These are phyloP conservation scores for Colletotrichum lupini DNA, from an alignment of 2,329 filamentous ascomycete genomes.

Conservation along the genomic window DNA sequence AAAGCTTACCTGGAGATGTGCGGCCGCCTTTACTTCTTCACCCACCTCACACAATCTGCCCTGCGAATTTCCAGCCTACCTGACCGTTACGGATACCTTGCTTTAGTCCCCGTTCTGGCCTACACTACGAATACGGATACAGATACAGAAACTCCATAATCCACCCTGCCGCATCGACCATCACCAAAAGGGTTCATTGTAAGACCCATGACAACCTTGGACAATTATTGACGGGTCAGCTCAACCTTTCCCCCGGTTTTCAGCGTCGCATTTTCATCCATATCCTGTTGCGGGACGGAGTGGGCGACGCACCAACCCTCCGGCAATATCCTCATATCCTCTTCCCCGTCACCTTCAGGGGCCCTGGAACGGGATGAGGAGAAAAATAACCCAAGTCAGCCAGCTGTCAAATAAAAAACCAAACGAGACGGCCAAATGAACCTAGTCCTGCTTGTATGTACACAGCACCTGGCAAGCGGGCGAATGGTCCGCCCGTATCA, in stretches of 20 bases:
- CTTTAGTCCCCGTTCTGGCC: background rate
- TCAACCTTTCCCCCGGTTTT: slow-evolving; percentile 17
- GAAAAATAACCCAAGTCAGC: background rate
- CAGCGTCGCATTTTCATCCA: slow-evolving; percentile 14
- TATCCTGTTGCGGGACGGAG: slow-evolving; percentile 14
- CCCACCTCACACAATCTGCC: background rate
- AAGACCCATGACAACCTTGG: background rate
- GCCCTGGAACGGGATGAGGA: background rate
- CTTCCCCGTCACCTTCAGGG: slow-evolving; percentile 2
- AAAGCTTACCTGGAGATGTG: slow-evolving; percentile 11
- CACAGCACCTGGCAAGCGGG: slow-evolving; percentile 5
- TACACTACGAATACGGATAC: background rate
- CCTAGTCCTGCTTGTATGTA: slow-evolving; percentile 8
- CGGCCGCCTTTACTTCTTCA: background rate
- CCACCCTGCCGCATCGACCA: background rate
- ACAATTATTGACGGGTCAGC: background rate
- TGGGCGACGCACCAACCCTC: slow-evolving; percentile 32
- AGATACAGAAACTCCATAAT: background rate
- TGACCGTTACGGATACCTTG: background rate
- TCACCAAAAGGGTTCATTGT: background rate
- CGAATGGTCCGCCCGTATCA: slow-evolving; percentile 28
- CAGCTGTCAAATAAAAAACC: background rate
- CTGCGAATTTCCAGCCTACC: background rate
- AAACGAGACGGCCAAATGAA: slow-evolving; percentile 2
- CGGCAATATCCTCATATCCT: slow-evolving; percentile 27